A percentile compares a stretch with the other conserved stretches of the same genome.
phyloP scores from a whole-genome alignment of 2,329 filamentous ascomycete species.

The Aspergillus brunneoviolaceus region DNA sequence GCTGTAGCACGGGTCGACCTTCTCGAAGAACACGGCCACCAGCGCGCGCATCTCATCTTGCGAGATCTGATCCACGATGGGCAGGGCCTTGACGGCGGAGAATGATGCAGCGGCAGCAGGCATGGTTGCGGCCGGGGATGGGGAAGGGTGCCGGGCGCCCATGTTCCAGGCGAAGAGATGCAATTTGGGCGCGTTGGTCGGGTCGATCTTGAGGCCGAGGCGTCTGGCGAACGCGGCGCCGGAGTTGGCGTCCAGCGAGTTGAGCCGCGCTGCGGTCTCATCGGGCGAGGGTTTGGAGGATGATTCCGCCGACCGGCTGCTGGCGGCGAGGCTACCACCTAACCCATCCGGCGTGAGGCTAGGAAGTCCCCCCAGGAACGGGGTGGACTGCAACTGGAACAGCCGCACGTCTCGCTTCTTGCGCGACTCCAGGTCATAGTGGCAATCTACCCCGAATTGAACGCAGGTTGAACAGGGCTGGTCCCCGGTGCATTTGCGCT shows the following conservation, averaged over 20 bases:
- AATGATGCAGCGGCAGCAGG: slow-evolving; percentile 2
- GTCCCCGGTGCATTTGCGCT: slow-evolving; percentile 57
- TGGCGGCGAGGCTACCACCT: neutral
- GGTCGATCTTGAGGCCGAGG: slow-evolving; percentile 55
- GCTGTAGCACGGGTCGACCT: slow-evolving; percentile 54
- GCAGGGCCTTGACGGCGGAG: slow-evolving; percentile 18
- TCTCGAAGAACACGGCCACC: slow-evolving; percentile 52
- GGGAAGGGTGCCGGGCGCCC: slow-evolving; percentile 22
- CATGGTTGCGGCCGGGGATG: slow-evolving; percentile 4
- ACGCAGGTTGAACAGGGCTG: slow-evolving; percentile 55
- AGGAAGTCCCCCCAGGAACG: slow-evolving; percentile 14
- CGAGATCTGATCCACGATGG: slow-evolving; percentile 50
- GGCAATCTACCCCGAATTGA: slow-evolving; percentile 55
- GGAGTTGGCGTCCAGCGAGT: slow-evolving; percentile 57
- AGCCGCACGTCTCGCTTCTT: slow-evolving; percentile 32
- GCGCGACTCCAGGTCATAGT: slow-evolving; percentile 42
- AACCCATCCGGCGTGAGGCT: slow-evolving; percentile 5
- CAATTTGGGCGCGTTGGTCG: slow-evolving; percentile 53
- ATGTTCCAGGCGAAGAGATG: slow-evolving; percentile 60
- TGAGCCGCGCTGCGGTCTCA: slow-evolving; percentile 25
- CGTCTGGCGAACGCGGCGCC: slow-evolving; percentile 57
- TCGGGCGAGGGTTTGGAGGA: slow-evolving; percentile 13
- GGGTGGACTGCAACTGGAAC: slow-evolving; percentile 17
- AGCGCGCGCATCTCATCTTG: slow-evolving; percentile 50
- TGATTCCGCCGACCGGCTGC: slow-evolving; percentile 10